These are phyloP conservation scores for Brassica napus DNA, from an alignment of 345 rosid species.

Conservation along the genomic window DNA sequence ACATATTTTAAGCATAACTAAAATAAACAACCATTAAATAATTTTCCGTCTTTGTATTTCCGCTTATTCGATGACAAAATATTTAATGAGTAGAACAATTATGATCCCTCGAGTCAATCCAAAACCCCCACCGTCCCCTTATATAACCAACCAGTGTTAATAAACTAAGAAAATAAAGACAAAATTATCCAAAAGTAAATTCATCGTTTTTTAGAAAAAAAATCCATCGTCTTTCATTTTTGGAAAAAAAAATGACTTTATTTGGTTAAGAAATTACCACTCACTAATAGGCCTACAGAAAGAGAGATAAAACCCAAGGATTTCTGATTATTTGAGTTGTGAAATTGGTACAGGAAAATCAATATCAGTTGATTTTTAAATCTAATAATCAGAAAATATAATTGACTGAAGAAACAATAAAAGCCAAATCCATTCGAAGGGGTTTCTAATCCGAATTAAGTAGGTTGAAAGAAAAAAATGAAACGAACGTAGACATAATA, in stretches of 20 bases:
- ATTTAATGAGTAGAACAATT: conserved; percentile 21
- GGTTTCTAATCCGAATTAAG: not conserved
- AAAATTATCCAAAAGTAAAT: conserved; percentile 35
- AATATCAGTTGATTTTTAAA: not conserved
- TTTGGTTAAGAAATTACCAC: not conserved
- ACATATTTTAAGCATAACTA: not conserved
- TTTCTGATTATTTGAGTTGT: not conserved
- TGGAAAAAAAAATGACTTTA: conserved; percentile 34
- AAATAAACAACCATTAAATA: not conserved
- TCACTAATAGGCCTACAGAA: not conserved
- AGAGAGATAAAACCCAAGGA: not conserved
- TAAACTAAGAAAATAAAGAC: conserved; percentile 25
- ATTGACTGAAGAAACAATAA: not conserved
- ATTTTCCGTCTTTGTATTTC: not conserved
- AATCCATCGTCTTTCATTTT: conserved; percentile 32
- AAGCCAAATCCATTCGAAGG: not conserved
- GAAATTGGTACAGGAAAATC: not conserved
- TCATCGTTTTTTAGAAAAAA: conserved; percentile 5
- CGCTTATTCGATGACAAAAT: not conserved
- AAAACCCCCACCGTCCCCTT: conserved; percentile 27
- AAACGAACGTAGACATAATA: not conserved
- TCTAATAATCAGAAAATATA: not conserved
- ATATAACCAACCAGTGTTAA: conserved; percentile 1
- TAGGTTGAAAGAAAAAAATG: not conserved
- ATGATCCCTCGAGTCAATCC: conserved; percentile 70